phyloP scores from a whole-genome alignment of 2,329 filamentous ascomycete genomes.

The Alternaria sp. region DNA sequence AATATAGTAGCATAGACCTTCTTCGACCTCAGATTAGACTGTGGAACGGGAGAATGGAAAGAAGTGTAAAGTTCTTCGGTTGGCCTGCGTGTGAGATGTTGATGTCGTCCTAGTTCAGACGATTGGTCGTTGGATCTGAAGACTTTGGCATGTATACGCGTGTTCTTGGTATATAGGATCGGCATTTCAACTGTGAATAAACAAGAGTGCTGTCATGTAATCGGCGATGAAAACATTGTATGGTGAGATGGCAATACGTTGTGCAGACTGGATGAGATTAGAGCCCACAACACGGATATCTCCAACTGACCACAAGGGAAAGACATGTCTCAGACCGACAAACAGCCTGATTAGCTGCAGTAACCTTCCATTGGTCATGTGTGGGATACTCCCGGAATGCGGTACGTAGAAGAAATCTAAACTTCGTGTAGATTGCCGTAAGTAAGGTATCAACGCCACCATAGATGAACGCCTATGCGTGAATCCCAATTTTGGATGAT shows the following conservation, averaged over 20 bases:
- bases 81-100: neutral
- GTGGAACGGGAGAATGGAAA: neutral
- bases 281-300: neutral
- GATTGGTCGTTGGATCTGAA: neutral
- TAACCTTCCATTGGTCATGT: conserved; percentile 14
- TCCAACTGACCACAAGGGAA: neutral
- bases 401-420: neutral
- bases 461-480: conserved; percentile 6
- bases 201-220: neutral
- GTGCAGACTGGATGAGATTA: neutral
- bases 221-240: neutral
- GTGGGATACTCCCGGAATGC: neutral
- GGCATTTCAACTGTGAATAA: neutral
- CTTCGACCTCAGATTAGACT: neutral
- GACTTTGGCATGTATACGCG: neutral
- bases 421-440: conserved; percentile 1
- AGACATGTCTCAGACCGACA: neutral
- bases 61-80: neutral
- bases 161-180: neutral
- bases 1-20: neutral
- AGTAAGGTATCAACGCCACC: conserved; percentile 1
- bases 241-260: neutral
- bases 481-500: conserved; percentile 10
- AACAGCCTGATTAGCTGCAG: neutral
- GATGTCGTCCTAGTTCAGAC: neutral